Base-by-base conservation (phyloP, 805 yeast genomes). In the Candida tibetensis region DNA sequence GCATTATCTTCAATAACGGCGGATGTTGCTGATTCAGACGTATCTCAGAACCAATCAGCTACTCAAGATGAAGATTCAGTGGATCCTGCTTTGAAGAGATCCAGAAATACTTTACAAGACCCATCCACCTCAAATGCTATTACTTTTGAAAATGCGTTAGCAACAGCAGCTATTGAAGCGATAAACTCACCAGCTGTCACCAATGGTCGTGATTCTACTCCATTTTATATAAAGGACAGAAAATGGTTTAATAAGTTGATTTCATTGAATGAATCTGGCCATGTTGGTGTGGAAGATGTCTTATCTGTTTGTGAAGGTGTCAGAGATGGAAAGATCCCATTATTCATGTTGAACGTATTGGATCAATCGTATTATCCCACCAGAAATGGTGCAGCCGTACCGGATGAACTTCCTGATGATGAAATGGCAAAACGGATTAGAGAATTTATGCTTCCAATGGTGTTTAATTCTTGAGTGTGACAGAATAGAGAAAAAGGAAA, bases 201-300 rank as follows among this genome's bases (percentile, higher is more conserved):
- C 10, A 49, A 46, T 28, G 43, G 47, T 14, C 46, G 49, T 14
- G 52, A 54, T 12, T 36, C 51, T 8, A 45, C 51, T 10, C 64
- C 65, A 5, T 46, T 46, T 30, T 64, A 64, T 40, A 54, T 58
- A 13, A 62, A 61, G 33, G 70, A 64, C 35, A 48, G 67, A 9
- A 56, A 57, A 30, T 64, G 70, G 70, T 62, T 64, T 42, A 62
- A 58, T 37, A 62, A 55, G 35, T 47, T 64, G 31, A 52, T 64
- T 6, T 38, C 46, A 7, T 45, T 63, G 29, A 54, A 60, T 36
- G 64, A 61, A 15, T 39, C 46, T 10, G 57, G 55, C 8, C 51
- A 47, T 26, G 39, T 64, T 2, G 52, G 52, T 4, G 51, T 58
- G 2, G 53, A 53, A 18, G 70, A 64, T 22, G 66, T 64, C 3